Percentiles rank a stretch among this genome's conserved stretches.
phyloP scores from a whole-genome alignment of 805 yeast genomes.

The Metschnikowia hibisci region DNA sequence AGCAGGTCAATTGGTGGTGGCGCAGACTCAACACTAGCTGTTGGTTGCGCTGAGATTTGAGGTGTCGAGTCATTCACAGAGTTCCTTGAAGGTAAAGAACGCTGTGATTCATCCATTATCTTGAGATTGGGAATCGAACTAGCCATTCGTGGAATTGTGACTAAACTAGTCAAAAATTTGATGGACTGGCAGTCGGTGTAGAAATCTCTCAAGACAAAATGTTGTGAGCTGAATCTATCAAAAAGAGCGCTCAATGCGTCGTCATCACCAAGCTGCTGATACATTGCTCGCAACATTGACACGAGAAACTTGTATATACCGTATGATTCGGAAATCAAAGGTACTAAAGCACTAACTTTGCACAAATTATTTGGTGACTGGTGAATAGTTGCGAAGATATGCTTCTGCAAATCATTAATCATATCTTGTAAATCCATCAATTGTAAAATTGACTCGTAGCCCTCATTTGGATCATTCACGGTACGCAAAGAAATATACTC shows the following conservation, averaged over 20 bases:
- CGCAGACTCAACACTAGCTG: conserved; percentile 30
- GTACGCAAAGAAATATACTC: conserved; percentile 86
- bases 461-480: conserved; percentile 92
- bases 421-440: conserved; percentile 82
- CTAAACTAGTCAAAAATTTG: conserved; percentile 73
- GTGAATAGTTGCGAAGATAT: conserved; percentile 68
- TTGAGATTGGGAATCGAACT: conserved; percentile 57
- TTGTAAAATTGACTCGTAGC: conserved; percentile 84
- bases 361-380: conserved; percentile 64
- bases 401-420: conserved; percentile 71
- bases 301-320: conserved; percentile 88
- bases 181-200: conserved; percentile 88
- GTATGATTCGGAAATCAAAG: conserved; percentile 84
- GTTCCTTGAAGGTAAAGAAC: conserved; percentile 30
- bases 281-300: conserved; percentile 87
- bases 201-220: conserved; percentile 69
- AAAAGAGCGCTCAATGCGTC: conserved; percentile 75
- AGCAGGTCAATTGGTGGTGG: conserved; percentile 37
- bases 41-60: conserved; percentile 46
- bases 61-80: conserved; percentile 21
- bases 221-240: conserved; percentile 68
- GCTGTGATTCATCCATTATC: conserved; percentile 38
- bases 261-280: conserved; percentile 64
- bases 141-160: conserved; percentile 70
- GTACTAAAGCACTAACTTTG: conserved; percentile 81